Conservation (phyloP, 352 stramenopile species). For the Elongisporangium senticosum region DNA sequence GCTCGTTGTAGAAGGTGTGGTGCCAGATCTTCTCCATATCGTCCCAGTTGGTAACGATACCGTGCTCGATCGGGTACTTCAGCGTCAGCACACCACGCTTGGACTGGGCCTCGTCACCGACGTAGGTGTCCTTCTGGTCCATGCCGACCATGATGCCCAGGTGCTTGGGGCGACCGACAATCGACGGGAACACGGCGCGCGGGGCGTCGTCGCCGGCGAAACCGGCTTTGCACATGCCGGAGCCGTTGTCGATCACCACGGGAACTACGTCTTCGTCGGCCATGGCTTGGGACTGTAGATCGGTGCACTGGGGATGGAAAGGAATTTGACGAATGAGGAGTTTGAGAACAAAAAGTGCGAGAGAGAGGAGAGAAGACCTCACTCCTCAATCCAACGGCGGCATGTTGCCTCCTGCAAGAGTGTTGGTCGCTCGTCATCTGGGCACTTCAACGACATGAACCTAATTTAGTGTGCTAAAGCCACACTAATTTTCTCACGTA, state of each 20-base stretch:
- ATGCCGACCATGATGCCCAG: constrained; percentile 97
- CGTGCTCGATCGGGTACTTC: constrained; percentile 98
- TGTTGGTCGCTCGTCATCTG: too few relatives aligned
- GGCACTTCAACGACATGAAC: too few relatives aligned
- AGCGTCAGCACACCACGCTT: constrained; percentile 92
- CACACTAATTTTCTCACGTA: too few relatives aligned
- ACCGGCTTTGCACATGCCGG: constrained; percentile 98
- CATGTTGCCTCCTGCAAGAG: too few relatives aligned
- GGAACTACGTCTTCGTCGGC: constrained; percentile 61
- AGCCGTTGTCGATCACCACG: constrained; percentile 97
- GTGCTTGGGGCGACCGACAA: constrained; percentile 95
- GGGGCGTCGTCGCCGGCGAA: constrained; percentile 97
- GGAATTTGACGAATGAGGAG: too few relatives aligned
- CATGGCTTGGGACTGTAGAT: too few relatives aligned
- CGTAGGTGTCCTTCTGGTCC: constrained; percentile 94
- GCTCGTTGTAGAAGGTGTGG: constrained; percentile 99
- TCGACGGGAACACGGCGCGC: constrained; percentile 95
- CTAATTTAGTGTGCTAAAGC: too few relatives aligned
- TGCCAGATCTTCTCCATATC: constrained; percentile 99
- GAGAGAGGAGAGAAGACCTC: too few relatives aligned
- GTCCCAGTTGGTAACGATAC: constrained; percentile 99
- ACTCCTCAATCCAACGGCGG: too few relatives aligned
- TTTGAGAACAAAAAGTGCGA: too few relatives aligned
- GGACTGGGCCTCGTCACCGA: constrained; percentile 91
- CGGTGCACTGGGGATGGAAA: too few relatives aligned